Base-by-base conservation (phyloP, 257 asterid genomes). In the Coffea canephora region DNA sequence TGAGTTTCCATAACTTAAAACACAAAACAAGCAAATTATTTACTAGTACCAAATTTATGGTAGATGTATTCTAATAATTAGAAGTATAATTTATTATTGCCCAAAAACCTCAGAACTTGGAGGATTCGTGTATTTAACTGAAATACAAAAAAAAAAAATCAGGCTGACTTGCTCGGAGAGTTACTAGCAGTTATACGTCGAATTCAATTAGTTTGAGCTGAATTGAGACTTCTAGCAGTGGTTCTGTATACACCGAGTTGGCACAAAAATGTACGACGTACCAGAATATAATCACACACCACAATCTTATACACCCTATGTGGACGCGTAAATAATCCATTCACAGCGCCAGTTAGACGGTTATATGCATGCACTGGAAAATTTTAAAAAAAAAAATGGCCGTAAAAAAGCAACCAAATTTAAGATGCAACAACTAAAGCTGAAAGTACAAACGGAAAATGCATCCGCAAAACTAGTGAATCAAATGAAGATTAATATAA, bases 361-460 rank as follows among this genome's bases (percentile, higher is more conserved):
- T 52, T 52, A 14, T 52, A 52, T 14, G 57, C 5, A 52, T 52
- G 18, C 18, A 15, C 5, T 49, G 13, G 31, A 31, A 31, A 49
- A 49, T 49, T 49, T 0, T 0, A 0, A 31, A 31, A 31, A 31
- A 31, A 31, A 31, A 31, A 49, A 49, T 49, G 31, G 31, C 31
- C 31, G 31, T 31, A 31, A 1, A 52, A 14, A 4, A 52, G 59
- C 3, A n/a, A n/a, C 15, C 25, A 62, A 18, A 69, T 69, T 16
- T 15, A 43, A 21, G 55, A 71, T 77, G 36, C 80, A 31, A 73
- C 62, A 67, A 68, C 10, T 45, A 23, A 68, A 21, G 82, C 69
- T 12, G 43, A 27, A 71, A 11, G 76, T n/a, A 52, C 78, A 64
- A 57, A 54, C 5, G 23, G 25, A 16, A 31, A 23, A 27, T 13